Evolutionary conservation across 2,329 filamentous ascomycete species (phyloP).

Genomic region (Colletotrichum higginsianum): DNA sequence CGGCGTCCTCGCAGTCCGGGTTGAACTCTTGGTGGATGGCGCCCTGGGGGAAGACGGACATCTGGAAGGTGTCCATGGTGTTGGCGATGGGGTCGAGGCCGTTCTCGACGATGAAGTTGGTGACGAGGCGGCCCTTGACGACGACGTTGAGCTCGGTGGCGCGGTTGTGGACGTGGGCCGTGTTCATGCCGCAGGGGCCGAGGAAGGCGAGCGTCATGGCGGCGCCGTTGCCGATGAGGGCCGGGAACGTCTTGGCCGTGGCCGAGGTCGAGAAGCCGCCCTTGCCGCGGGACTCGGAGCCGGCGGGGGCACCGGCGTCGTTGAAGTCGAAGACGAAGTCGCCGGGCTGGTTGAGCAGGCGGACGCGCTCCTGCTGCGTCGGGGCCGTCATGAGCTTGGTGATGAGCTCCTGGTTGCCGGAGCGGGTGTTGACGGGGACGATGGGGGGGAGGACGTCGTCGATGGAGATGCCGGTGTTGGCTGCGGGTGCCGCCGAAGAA

Average conservation of each 20-base stretch:
- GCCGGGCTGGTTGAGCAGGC: constrained; percentile 51
- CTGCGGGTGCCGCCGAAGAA: not conserved
- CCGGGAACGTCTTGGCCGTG: constrained; percentile 64
- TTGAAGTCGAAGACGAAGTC: constrained; percentile 62
- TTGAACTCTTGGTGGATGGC: constrained; percentile 67
- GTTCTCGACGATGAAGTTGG: constrained; percentile 62
- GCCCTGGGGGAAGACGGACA: constrained; percentile 66
- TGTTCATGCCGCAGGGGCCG: constrained; percentile 66
- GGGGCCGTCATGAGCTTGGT: constrained; percentile 58
- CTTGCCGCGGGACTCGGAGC: constrained; percentile 47
- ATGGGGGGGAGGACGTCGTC: constrained; percentile 47
- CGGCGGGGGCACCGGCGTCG: constrained; percentile 39
- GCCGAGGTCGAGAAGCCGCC: constrained; percentile 58
- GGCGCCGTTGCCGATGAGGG: constrained; percentile 63
- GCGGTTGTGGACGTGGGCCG: constrained; percentile 64
- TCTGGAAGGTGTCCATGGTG: constrained; percentile 57
- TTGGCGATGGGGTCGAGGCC: constrained; percentile 53
- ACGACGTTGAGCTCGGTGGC: constrained; percentile 64
- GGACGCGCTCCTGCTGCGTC: constrained; percentile 50
- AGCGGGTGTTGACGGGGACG: constrained; percentile 59
- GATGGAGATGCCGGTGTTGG: constrained; percentile 37
- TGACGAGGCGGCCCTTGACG: constrained; percentile 60
- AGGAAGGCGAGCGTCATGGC: constrained; percentile 65
- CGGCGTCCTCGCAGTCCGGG: constrained; percentile 62
- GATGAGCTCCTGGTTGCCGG: constrained; percentile 62